A percentile compares a stretch with the other conserved stretches of the same genome.
Evolutionary conservation across 139 green algal species (phyloP).

Genomic region (Haematococcus lacustris): DNA sequence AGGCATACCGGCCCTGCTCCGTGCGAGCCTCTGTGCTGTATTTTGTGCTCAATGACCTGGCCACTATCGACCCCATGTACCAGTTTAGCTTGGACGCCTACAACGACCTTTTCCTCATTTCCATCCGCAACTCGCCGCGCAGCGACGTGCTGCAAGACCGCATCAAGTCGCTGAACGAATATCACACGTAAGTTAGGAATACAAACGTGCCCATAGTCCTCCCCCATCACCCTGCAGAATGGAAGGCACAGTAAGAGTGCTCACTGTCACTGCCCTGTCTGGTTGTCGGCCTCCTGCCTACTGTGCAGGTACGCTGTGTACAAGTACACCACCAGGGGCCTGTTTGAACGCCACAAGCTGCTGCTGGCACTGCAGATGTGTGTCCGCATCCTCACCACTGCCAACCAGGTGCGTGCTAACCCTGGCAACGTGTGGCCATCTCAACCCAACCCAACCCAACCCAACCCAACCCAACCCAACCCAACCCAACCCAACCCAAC

Average conservation of each 20-base stretch:
- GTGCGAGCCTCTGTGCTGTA: conserved; percentile 66
- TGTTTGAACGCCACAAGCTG: conserved; percentile 86
- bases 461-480: too few relatives aligned
- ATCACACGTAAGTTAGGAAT: conserved; percentile 69
- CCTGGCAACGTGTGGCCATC: too few relatives aligned
- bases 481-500: too few relatives aligned
- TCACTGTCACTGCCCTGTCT: too few relatives aligned
- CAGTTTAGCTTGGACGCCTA: conserved; percentile 86
- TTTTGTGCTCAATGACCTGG: conserved; percentile 77
- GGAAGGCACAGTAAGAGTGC: too few relatives aligned
- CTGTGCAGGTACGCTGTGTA: conserved; percentile 65
- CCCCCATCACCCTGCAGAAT: too few relatives aligned
- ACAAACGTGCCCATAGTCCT: too few relatives aligned
- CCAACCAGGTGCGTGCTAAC: conserved; percentile 31
- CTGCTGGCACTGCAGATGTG: conserved; percentile 84
- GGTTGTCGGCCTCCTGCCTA: too few relatives aligned
- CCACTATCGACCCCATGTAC: conserved; percentile 79
- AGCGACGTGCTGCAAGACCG: conserved; percentile 53
- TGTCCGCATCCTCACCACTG: conserved; percentile 52
- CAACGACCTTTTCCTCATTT: conserved; percentile 69
- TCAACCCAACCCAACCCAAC: too few relatives aligned
- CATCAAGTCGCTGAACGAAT: conserved; percentile 77
- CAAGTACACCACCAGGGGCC: conserved; percentile 71
- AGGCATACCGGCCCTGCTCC: conserved; percentile 60
- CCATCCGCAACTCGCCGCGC: conserved; percentile 42